Conservation (phyloP, 331 rosid genomes). For the Rhamnella rubrinervis region DNA sequence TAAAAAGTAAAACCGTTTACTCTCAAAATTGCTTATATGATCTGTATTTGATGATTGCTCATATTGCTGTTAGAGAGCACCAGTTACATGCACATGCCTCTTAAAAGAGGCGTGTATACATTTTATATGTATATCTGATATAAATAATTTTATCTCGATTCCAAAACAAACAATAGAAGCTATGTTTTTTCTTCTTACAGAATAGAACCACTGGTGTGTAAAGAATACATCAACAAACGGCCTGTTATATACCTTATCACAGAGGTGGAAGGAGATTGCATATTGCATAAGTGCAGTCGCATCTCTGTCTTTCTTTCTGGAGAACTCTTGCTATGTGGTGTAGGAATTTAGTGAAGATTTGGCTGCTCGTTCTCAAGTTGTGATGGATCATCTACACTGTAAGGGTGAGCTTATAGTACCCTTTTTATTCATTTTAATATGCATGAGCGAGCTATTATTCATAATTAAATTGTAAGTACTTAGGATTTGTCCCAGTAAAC, state of each 20-base stretch:
- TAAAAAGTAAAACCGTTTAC: too few species aligned
- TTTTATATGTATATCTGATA: too few species aligned
- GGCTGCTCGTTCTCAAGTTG: slow-evolving; percentile 72
- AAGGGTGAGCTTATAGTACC: slow-evolving; percentile 53
- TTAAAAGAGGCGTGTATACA: too few species aligned
- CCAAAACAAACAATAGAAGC: background rate
- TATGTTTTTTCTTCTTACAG: slow-evolving; percentile 42
- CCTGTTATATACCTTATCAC: slow-evolving; percentile 92
- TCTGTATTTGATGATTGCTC: too few species aligned
- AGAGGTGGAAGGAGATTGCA: slow-evolving; percentile 96
- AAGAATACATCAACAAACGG: slow-evolving; percentile 59
- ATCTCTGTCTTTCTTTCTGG: slow-evolving; percentile 17
- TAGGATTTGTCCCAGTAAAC: background rate
- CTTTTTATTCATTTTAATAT: background rate
- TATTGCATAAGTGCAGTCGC: slow-evolving; percentile 31
- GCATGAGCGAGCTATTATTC: background rate
- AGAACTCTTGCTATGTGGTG: slow-evolving; percentile 12
- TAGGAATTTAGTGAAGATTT: slow-evolving; percentile 90
- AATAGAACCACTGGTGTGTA: slow-evolving; percentile 94
- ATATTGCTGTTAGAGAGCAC: too few species aligned
- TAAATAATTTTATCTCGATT: too few species aligned
- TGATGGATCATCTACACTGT: slow-evolving; percentile 58
- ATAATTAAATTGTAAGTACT: background rate
- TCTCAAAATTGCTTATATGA: too few species aligned
- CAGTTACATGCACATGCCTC: too few species aligned